Percentiles rank a stretch among this genome's conserved stretches.
phyloP scores from a whole-genome alignment of 805 yeast species.

The Metschnikowia drakensbergensis region DNA sequence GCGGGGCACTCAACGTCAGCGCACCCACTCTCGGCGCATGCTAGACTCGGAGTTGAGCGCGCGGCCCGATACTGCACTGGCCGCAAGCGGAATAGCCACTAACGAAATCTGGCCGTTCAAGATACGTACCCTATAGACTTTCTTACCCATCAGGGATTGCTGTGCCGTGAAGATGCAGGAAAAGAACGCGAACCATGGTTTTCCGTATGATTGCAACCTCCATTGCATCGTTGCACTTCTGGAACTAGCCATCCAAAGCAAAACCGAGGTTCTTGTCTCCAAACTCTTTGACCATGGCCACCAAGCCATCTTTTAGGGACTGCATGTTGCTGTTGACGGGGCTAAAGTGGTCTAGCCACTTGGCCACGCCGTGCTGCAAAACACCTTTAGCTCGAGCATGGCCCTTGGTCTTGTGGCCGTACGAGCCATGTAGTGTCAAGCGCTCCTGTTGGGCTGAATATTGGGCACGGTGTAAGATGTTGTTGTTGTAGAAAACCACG shows the following conservation, averaged over 20 bases:
- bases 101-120: too few species aligned
- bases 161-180: too few species aligned
- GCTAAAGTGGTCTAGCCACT: constrained; percentile 40
- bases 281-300: constrained; percentile 27
- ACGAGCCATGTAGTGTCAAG: constrained; percentile 48
- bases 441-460: constrained; percentile 38
- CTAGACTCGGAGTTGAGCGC: background rate
- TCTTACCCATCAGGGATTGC: too few species aligned
- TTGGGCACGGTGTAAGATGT: constrained; percentile 47
- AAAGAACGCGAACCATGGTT: too few species aligned
- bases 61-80: background rate
- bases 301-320: constrained; percentile 28
- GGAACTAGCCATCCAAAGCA: constrained; percentile 33
- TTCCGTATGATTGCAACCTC: too few species aligned
- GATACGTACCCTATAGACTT: too few species aligned
- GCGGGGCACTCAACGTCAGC: constrained; percentile 3
- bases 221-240: too few species aligned
- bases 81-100: too few species aligned
- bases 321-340: constrained; percentile 29
- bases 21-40: background rate
- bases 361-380: constrained; percentile 50
- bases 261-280: constrained; percentile 34
- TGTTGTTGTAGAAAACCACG: constrained; percentile 47
- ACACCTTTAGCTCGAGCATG: constrained; percentile 45
- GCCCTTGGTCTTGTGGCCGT: constrained; percentile 43